Percentiles rank a stretch among this genome's conserved stretches.
Evolutionary conservation across 2,329 filamentous ascomycete genomes (phyloP).

Genomic region (Cladosporium sp.): DNA sequence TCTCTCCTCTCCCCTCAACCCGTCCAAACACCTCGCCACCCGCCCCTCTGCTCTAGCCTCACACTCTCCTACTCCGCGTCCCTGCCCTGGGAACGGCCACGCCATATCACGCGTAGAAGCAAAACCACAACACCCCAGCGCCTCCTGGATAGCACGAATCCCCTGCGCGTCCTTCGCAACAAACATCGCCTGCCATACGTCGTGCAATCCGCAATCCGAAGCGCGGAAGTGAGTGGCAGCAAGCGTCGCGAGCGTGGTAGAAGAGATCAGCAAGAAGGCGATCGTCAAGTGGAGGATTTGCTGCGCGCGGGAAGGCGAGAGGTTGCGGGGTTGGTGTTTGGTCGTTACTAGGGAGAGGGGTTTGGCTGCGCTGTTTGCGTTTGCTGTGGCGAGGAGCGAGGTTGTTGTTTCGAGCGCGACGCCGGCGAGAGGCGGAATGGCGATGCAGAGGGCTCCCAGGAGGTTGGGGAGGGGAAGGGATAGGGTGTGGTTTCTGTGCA

Average conservation of each 20-base stretch:
- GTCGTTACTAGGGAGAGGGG: conserved; percentile 16
- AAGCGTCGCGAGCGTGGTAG: conserved; percentile 42
- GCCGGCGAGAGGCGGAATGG: conserved; percentile 41
- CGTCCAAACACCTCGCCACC: conserved; percentile 44
- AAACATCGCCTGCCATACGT: conserved; percentile 55
- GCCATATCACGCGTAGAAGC: conserved; percentile 54
- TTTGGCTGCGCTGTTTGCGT: conserved; percentile 25
- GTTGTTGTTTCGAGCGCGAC: conserved; percentile 38
- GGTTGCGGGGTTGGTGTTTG: conserved; percentile 14
- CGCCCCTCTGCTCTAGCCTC: conserved; percentile 43
- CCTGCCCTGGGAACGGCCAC: conserved; percentile 55
- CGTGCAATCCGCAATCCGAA: conserved; percentile 51
- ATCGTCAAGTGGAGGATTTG: conserved; percentile 31
- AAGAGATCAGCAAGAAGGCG: conserved; percentile 37
- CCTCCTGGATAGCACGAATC: conserved; percentile 61
- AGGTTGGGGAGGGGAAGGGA: conserved; percentile 41
- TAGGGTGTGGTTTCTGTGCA: conserved; percentile 29
- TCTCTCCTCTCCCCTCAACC: conserved; percentile 56
- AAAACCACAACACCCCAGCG: conserved; percentile 64
- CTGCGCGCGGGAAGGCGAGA: conserved; percentile 24
- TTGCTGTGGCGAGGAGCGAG: conserved; percentile 21
- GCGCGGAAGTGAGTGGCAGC: conserved; percentile 41
- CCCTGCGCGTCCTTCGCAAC: conserved; percentile 45
- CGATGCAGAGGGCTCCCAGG: conserved; percentile 38
- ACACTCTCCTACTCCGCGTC: conserved; percentile 39